These are phyloP conservation scores for Crepidotus variabilis DNA, from an alignment of 768 basidiomycete genomes.

Conservation along the genomic window DNA sequence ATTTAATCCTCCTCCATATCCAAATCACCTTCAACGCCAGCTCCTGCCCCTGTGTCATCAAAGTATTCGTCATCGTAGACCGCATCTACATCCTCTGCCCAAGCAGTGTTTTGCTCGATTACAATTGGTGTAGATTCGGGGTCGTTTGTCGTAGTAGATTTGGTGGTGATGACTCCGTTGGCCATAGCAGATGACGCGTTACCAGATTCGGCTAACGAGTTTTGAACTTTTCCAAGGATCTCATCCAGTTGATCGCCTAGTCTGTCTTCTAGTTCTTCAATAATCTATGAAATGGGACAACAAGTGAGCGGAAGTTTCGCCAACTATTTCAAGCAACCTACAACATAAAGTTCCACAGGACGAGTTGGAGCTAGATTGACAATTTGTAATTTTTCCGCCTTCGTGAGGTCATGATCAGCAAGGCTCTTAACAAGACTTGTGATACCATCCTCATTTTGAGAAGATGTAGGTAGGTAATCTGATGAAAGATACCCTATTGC, in stretches of 20 bases:
- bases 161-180: slow-evolving; percentile 9
- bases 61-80: slow-evolving; percentile 52
- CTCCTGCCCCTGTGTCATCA: slow-evolving; percentile 65
- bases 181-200: neutral
- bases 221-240: slow-evolving; percentile 55
- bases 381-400: slow-evolving; percentile 88
- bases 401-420: slow-evolving; percentile 70
- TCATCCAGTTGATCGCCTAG: slow-evolving; percentile 67
- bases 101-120: slow-evolving; percentile 23
- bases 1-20: slow-evolving; percentile 59
- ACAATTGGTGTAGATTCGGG: slow-evolving; percentile 11
- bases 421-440: slow-evolving; percentile 64
- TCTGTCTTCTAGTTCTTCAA: slow-evolving; percentile 88
- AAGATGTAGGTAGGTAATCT: slow-evolving; percentile 61
- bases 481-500: slow-evolving; percentile 83
- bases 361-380: slow-evolving; percentile 85
- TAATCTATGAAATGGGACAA: slow-evolving; percentile 48
- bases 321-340: slow-evolving; percentile 34
- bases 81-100: slow-evolving; percentile 37
- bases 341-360: slow-evolving; percentile 85
- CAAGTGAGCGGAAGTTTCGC: neutral
- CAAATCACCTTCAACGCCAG: slow-evolving; percentile 66
- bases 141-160: neutral
- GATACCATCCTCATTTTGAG: slow-evolving; percentile 66
- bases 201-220: slow-evolving; percentile 5